Conservation (phyloP, 306 rosid genomes). For the Acacia melanoxylon region DNA sequence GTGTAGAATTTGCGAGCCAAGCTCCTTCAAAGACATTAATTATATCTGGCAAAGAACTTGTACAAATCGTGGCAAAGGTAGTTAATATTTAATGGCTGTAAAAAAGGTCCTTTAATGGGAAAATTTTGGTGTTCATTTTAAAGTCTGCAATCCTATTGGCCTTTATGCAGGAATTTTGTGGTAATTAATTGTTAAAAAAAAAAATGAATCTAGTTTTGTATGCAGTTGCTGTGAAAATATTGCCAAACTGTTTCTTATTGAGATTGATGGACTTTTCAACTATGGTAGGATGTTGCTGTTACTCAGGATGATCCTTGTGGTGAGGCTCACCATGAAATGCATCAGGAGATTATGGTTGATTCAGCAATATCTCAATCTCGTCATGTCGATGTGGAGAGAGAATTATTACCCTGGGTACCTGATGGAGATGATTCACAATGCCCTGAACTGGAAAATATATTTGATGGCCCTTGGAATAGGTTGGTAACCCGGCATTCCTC, state of each 20-base stretch:
- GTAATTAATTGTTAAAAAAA: neutral
- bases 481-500: slow-evolving; percentile 39
- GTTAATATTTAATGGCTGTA: neutral
- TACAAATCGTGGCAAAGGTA: slow-evolving; percentile 85
- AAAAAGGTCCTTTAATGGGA: neutral
- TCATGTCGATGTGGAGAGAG: slow-evolving; percentile 73
- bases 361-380: slow-evolving; percentile 77
- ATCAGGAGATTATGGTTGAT: slow-evolving; percentile 81
- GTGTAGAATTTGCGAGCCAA: slow-evolving; percentile 62
- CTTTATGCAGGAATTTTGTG: slow-evolving; percentile 20
- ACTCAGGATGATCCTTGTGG: slow-evolving; percentile 50
- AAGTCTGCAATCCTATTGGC: slow-evolving; percentile 6
- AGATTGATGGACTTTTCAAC: slow-evolving; percentile 36
- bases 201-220: slow-evolving; percentile 5
- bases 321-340: slow-evolving; percentile 61
- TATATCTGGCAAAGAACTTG: slow-evolving; percentile 78
- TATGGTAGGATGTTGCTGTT: slow-evolving; percentile 71
- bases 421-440: slow-evolving; percentile 75
- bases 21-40: slow-evolving; percentile 65
- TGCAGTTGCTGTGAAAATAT: slow-evolving; percentile 24
- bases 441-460: slow-evolving; percentile 85
- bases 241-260: slow-evolving; percentile 32
- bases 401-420: slow-evolving; percentile 89
- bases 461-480: slow-evolving; percentile 89
- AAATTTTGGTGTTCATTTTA: neutral